Percentiles rank a stretch among this genome's conserved stretches.
Conservation (phyloP, 108 stramenopile species). For the Skeletonema grethae region DNA sequence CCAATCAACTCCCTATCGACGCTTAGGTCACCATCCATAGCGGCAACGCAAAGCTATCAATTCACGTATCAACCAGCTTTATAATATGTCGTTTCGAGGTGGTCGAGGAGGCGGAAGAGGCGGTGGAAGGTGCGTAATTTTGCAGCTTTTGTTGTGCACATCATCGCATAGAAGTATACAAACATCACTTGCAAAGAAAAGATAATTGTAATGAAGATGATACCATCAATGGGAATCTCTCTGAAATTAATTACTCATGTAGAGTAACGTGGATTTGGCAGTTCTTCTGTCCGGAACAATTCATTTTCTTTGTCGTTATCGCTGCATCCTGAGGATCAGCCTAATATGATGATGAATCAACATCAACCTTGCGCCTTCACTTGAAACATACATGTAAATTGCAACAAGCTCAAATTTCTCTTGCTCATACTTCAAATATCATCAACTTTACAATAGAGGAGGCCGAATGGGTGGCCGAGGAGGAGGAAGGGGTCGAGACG, state of each 20-base stretch:
- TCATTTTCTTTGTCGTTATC: neutral
- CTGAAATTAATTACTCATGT: constrained; percentile 6
- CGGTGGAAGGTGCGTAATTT: constrained; percentile 27
- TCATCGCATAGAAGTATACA: neutral
- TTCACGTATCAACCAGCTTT: neutral
- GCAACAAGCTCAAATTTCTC: neutral
- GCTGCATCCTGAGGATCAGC: too few species aligned
- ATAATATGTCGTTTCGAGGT: constrained; percentile 23
- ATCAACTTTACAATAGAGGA: neutral
- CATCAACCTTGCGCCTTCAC: neutral
- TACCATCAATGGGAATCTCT: constrained; percentile 1
- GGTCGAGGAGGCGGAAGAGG: constrained; percentile 31
- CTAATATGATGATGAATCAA: neutral
- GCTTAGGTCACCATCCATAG: neutral
- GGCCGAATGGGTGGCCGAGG: constrained; percentile 24
- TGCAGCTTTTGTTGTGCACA: neutral
- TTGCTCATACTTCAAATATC: neutral
- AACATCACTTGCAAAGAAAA: neutral
- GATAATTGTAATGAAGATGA: neutral
- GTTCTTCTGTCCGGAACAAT: constrained; percentile 2
- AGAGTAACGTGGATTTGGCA: constrained; percentile 4
- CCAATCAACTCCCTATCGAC: neutral
- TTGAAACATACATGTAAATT: neutral
- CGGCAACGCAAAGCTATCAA: neutral
- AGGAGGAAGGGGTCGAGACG: constrained; percentile 58